Conservation (phyloP, 1,284 basidiomycete genomes). For the Sparassis latifolia region DNA sequence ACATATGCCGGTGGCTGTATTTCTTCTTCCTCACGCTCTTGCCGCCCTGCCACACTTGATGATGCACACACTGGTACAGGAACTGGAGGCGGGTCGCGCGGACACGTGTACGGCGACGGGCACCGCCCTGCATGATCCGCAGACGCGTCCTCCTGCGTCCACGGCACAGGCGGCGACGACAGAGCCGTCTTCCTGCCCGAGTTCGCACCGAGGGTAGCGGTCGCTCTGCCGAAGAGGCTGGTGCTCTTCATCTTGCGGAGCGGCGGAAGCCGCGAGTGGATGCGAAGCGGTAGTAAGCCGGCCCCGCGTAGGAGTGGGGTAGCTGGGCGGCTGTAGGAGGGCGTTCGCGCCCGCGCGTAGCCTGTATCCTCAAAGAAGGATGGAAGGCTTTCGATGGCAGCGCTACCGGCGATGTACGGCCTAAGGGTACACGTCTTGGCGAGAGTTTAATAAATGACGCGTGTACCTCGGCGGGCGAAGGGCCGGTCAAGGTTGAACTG, state of each 20-base stretch:
- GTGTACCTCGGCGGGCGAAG: too few relatives aligned
- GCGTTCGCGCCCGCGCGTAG: constrained; percentile 11
- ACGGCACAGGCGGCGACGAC: neutral
- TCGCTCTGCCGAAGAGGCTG: constrained; percentile 9
- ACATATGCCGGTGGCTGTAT: constrained; percentile 18
- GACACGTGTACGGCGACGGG: constrained; percentile 14
- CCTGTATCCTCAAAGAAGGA: constrained; percentile 13
- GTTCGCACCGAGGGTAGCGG: too few relatives aligned
- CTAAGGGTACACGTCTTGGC: too few relatives aligned
- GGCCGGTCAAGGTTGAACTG: too few relatives aligned
- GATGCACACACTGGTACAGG: constrained; percentile 4
- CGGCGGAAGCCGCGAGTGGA: constrained; percentile 22
- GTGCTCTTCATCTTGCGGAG: constrained; percentile 20
- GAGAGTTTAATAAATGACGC: too few relatives aligned
- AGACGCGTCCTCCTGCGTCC: neutral
- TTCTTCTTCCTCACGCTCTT: neutral
- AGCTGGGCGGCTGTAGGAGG: constrained; percentile 15
- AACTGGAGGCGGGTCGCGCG: constrained; percentile 15
- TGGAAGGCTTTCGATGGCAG: neutral
- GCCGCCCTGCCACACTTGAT: neutral
- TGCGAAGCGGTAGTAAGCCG: constrained; percentile 5
- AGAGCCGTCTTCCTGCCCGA: neutral
- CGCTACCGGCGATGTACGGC: neutral
- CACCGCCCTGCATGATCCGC: neutral
- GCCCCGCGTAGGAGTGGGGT: constrained; percentile 7